Evolutionary conservation across 2,329 filamentous ascomycete species (phyloP).

Genomic region (Colletotrichum lindemuthianum): DNA sequence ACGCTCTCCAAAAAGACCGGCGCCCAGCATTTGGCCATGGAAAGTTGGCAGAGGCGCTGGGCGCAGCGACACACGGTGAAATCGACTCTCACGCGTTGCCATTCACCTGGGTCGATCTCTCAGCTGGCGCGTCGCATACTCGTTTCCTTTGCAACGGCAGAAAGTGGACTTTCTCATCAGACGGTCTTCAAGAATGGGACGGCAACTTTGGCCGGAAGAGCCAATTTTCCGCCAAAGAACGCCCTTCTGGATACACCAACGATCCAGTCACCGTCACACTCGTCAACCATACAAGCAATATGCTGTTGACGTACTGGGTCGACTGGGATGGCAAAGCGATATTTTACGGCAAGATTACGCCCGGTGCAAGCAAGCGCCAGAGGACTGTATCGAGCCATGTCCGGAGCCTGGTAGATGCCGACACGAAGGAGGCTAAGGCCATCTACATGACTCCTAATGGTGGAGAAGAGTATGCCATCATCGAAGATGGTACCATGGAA

Average conservation of each 20-base stretch:
- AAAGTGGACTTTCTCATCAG: conserved; percentile 16
- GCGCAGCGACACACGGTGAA: background rate
- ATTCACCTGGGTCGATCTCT: conserved; percentile 40
- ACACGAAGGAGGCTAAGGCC: conserved; percentile 24
- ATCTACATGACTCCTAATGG: conserved; percentile 24
- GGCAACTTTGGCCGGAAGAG: conserved; percentile 29
- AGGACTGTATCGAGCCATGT: conserved; percentile 29
- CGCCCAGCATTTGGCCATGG: conserved; percentile 40
- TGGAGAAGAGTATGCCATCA: background rate
- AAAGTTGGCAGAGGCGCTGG: conserved; percentile 36
- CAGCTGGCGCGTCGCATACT: conserved; percentile 24
- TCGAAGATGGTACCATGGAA: conserved; percentile 8
- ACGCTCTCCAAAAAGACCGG: conserved; percentile 32
- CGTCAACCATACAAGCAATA: conserved; percentile 39
- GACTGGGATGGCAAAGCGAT: conserved; percentile 37
- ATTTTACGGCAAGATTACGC: conserved; percentile 24
- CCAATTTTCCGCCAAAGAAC: conserved; percentile 35
- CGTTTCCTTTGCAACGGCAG: conserved; percentile 37
- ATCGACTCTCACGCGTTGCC: conserved; percentile 35
- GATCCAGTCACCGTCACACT: conserved; percentile 37
- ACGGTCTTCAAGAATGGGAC: background rate
- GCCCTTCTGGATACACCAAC: conserved; percentile 35
- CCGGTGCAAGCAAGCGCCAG: background rate
- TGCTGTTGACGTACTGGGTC: conserved; percentile 40
- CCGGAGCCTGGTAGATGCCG: conserved; percentile 28